These are phyloP conservation scores for Suillus weaverae DNA, from an alignment of 768 basidiomycete species.

Conservation along the genomic window DNA sequence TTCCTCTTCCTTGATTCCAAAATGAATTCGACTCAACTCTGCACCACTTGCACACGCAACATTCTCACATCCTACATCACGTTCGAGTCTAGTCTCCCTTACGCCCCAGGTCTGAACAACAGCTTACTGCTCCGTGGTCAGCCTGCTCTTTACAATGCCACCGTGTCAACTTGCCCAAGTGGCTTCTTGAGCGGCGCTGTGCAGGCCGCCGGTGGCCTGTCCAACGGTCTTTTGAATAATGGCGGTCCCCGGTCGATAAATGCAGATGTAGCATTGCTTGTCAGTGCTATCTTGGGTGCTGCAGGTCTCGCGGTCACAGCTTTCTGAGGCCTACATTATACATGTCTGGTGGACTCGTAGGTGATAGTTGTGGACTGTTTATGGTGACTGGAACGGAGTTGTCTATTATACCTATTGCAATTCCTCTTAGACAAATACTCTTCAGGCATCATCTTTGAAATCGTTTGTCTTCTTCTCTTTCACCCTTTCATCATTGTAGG, in stretches of 20 bases:
- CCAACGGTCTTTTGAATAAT: conserved; percentile 33
- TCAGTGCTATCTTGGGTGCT: conserved; percentile 35
- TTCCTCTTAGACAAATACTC: neutral
- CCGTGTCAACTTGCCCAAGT: conserved; percentile 64
- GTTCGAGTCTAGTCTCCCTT: conserved; percentile 71
- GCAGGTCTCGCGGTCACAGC: conserved; percentile 34
- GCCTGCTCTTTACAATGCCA: conserved; percentile 57
- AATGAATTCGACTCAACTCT: conserved; percentile 55
- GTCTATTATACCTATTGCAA: conserved; percentile 1
- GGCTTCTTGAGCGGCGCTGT: conserved; percentile 70
- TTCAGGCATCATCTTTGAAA: neutral
- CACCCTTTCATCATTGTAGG: neutral
- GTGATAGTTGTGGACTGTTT: neutral
- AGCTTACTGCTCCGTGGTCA: conserved; percentile 71
- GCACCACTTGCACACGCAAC: conserved; percentile 79
- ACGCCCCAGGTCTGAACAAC: conserved; percentile 68
- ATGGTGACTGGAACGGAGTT: neutral
- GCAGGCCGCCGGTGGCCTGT: conserved; percentile 65
- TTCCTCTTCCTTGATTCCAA: conserved; percentile 76
- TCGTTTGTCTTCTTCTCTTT: neutral
- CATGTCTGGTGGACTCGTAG: neutral
- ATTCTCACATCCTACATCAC: conserved; percentile 75
- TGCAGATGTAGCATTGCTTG: conserved; percentile 28
- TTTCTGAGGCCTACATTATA: conserved; percentile 15
- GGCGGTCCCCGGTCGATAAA: conserved; percentile 22